Conservation (phyloP, 768 basidiomycete species). For the Phylloporus arenicola region DNA sequence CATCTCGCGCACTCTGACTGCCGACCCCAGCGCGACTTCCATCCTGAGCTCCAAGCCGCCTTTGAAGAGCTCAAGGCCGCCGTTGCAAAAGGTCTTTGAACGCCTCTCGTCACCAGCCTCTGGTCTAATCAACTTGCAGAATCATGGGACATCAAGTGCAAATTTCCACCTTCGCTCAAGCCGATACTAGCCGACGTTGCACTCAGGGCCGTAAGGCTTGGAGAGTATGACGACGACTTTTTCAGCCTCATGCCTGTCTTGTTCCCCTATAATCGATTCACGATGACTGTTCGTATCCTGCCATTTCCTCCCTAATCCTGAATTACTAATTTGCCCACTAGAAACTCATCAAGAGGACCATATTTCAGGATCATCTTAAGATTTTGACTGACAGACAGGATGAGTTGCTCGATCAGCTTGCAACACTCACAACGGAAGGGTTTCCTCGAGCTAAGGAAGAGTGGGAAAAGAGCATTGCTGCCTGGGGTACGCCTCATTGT, state of each 20-base stretch:
- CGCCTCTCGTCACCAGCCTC: neutral
- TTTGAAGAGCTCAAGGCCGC: slow-evolving; percentile 56
- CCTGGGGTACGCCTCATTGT: slow-evolving; percentile 53
- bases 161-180: slow-evolving; percentile 81
- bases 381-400: slow-evolving; percentile 66
- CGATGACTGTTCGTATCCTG: slow-evolving; percentile 64
- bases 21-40: slow-evolving; percentile 53
- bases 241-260: slow-evolving; percentile 82
- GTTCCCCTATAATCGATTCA: slow-evolving; percentile 95
- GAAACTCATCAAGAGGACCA: slow-evolving; percentile 93
- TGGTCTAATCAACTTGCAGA: slow-evolving; percentile 38
- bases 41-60: slow-evolving; percentile 58
- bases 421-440: slow-evolving; percentile 53
- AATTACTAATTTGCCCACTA: slow-evolving; percentile 28
- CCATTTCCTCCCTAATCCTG: neutral
- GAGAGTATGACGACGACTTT: slow-evolving; percentile 89
- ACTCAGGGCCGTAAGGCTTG: slow-evolving; percentile 70
- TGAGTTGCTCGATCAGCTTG: slow-evolving; percentile 58
- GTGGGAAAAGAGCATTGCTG: slow-evolving; percentile 62
- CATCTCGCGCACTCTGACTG: neutral
- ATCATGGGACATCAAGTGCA: slow-evolving; percentile 75
- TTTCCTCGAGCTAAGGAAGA: slow-evolving; percentile 69
- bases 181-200: slow-evolving; percentile 68
- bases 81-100: slow-evolving; percentile 51
- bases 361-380: slow-evolving; percentile 67